A percentile compares a stretch with the other conserved stretches of the same genome.
phyloP scores from a whole-genome alignment of 352 stramenopile genomes.

The Phytophthora colocasiae region DNA sequence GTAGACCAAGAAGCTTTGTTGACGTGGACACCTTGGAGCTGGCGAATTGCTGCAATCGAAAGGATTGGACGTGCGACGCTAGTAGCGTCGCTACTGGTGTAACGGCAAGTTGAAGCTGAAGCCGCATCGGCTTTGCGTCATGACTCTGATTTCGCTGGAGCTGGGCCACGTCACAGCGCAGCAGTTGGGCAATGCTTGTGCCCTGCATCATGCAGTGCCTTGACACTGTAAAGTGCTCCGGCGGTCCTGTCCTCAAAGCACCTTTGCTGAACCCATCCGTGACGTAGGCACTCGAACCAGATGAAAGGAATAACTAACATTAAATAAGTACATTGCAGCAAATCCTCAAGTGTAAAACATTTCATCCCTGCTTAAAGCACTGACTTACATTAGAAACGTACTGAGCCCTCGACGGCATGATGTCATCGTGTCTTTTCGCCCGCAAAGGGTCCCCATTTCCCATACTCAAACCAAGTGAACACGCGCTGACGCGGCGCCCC shows the following conservation, averaged over 20 bases:
- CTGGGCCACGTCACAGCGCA: constrained; percentile 21
- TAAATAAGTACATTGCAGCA: not conserved
- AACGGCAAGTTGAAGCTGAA: constrained; percentile 31
- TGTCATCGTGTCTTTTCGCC: constrained; percentile 41
- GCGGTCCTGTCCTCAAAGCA: constrained; percentile 8
- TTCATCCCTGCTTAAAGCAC: not conserved
- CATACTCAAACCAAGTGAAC: constrained; percentile 35
- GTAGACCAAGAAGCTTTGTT: constrained; percentile 1
- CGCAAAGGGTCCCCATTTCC: constrained; percentile 3
- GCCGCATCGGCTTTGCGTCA: constrained; percentile 28
- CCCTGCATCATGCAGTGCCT: not conserved
- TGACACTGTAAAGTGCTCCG: not conserved
- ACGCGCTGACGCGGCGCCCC: constrained; percentile 17
- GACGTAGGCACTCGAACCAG: constrained; percentile 7
- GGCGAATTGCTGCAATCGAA: constrained; percentile 2
- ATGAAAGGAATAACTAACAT: constrained; percentile 1
- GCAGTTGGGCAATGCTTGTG: not conserved
- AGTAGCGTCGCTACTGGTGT: not conserved
- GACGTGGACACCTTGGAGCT: no score
- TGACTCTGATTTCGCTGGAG: constrained; percentile 32
- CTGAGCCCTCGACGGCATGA: constrained; percentile 31
- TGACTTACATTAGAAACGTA: constrained; percentile 6
- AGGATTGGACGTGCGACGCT: constrained; percentile 22
- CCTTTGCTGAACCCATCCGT: constrained; percentile 1
- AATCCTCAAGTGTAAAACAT: not conserved